Evolutionary conservation across 2,329 filamentous ascomycete genomes (phyloP).

Genomic region (Colletotrichum tanaceti): DNA sequence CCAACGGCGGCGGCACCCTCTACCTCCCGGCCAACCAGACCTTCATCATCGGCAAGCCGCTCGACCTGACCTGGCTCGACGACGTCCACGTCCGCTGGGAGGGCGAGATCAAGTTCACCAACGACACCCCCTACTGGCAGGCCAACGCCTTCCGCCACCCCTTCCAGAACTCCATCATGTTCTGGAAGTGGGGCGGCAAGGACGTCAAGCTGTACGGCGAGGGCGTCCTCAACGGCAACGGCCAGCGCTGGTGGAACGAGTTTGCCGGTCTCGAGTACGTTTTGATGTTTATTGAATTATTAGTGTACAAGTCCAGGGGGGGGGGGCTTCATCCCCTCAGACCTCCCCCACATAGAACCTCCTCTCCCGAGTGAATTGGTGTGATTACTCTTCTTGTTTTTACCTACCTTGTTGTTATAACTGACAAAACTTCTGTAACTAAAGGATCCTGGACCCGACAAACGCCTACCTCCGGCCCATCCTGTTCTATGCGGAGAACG

Average conservation of each 20-base stretch:
- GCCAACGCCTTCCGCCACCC: slow-evolving; percentile 69
- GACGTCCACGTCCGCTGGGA: slow-evolving; percentile 67
- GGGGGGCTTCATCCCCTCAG: too few species aligned
- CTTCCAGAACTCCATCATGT: slow-evolving; percentile 74
- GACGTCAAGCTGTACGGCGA: slow-evolving; percentile 71
- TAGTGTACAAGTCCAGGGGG: too few species aligned
- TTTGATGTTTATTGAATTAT: too few species aligned
- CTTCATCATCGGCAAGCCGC: slow-evolving; percentile 71
- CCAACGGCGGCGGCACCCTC: slow-evolving; percentile 70
- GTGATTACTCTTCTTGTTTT: too few species aligned
- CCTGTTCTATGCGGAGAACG: slow-evolving; percentile 70
- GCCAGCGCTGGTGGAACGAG: slow-evolving; percentile 70
- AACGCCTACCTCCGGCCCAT: slow-evolving; percentile 69
- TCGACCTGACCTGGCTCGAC: slow-evolving; percentile 71
- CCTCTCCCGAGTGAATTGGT: too few species aligned
- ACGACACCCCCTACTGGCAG: slow-evolving; percentile 76
- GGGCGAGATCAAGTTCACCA: slow-evolving; percentile 60
- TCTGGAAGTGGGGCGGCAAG: slow-evolving; percentile 74
- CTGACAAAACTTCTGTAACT: too few species aligned
- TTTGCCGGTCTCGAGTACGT: slow-evolving; percentile 56
- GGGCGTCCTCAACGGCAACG: slow-evolving; percentile 72
- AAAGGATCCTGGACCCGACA: slow-evolving; percentile 58
- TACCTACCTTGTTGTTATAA: too few species aligned
- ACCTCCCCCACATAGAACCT: too few species aligned
- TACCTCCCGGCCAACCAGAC: slow-evolving; percentile 64